Evolutionary conservation across 805 yeast species (phyloP).

Genomic region (Huiozyma naganishii): DNA sequence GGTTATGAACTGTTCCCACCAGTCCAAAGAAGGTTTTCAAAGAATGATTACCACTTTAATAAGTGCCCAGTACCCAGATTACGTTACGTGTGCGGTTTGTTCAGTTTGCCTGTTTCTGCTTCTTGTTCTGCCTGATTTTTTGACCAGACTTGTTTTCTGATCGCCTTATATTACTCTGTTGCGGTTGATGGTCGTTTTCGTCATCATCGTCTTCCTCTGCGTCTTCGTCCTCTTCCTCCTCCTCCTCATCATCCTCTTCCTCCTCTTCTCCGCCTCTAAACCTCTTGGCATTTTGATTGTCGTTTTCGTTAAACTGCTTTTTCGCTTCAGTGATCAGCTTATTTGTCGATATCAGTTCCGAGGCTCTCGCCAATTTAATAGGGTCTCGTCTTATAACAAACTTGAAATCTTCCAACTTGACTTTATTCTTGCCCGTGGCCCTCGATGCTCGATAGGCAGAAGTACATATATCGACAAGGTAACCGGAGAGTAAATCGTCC

Average conservation of each 20-base stretch:
- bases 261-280: slow-evolving; percentile 17
- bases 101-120: neutral
- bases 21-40: too few species aligned
- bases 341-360: slow-evolving; percentile 49
- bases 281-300: slow-evolving; percentile 32
- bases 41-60: too few species aligned
- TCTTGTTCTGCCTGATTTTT: neutral
- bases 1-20: too few species aligned
- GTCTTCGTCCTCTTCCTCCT: slow-evolving; percentile 15
- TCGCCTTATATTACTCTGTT: neutral
- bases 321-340: slow-evolving; percentile 56
- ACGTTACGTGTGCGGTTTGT: too few species aligned
- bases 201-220: slow-evolving; percentile 1
- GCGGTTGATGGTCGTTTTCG: slow-evolving; percentile 5
- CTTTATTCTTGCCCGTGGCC: slow-evolving; percentile 45
- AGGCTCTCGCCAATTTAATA: slow-evolving; percentile 56
- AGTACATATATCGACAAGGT: slow-evolving; percentile 49
- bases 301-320: slow-evolving; percentile 55
- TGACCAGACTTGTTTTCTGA: neutral
- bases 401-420: slow-evolving; percentile 62
- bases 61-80: too few species aligned
- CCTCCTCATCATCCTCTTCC: slow-evolving; percentile 23
- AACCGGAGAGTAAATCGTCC: slow-evolving; percentile 58
- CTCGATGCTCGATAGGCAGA: slow-evolving; percentile 41
- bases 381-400: slow-evolving; percentile 60